Evolutionary conservation across 2,329 filamentous ascomycete genomes (phyloP).

Genomic region (Pseudocercospora cruenta): DNA sequence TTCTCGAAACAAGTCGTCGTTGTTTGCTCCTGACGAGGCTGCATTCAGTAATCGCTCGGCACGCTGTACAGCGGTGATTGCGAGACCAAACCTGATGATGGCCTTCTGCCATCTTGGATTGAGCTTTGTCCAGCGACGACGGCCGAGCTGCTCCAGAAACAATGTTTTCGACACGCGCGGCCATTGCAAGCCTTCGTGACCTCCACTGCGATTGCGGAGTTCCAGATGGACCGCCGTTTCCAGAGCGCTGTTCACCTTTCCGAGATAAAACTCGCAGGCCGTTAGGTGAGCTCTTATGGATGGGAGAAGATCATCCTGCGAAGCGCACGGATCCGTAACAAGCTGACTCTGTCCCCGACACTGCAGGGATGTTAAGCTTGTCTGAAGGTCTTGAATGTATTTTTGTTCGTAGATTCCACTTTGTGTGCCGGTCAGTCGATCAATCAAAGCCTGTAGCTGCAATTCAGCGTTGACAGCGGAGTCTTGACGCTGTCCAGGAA

Average conservation of each 20-base stretch:
- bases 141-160: conserved; percentile 13
- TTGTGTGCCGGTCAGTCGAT: background rate
- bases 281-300: background rate
- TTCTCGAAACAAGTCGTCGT: conserved; percentile 47
- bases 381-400: conserved; percentile 9
- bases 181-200: background rate
- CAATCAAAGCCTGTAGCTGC: background rate
- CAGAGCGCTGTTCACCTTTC: background rate
- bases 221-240: background rate
- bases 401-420: background rate
- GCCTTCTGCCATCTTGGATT: conserved; percentile 6
- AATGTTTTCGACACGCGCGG: conserved; percentile 5
- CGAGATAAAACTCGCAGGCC: background rate
- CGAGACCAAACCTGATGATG: conserved; percentile 50
- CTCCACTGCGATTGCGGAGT: background rate
- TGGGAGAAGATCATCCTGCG: background rate
- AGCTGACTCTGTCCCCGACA: background rate
- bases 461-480: background rate
- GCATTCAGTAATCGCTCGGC: conserved; percentile 46
- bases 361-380: conserved; percentile 10
- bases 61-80: conserved; percentile 52
- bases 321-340: background rate
- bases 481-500: background rate
- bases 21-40: background rate
- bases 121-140: conserved; percentile 10